phyloP scores from a whole-genome alignment of 2,329 filamentous ascomycete genomes.

The Botrytis aclada region DNA sequence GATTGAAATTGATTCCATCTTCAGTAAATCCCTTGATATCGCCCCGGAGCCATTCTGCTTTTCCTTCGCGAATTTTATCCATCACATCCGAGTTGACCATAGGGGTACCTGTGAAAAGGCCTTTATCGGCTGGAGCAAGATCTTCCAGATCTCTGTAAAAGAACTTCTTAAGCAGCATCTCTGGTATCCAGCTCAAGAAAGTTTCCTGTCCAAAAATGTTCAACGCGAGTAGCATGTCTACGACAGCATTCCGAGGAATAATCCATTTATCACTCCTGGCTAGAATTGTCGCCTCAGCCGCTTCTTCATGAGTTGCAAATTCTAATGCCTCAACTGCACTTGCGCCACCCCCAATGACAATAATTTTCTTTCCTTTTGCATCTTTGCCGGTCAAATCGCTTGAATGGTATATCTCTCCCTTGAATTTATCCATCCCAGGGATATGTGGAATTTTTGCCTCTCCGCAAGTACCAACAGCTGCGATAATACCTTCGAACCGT shows the following conservation, averaged over 20 bases:
- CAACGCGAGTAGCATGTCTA: constrained; percentile 69
- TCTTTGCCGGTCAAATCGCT: constrained; percentile 70
- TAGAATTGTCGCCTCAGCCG: constrained; percentile 67
- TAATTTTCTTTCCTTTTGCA: constrained; percentile 70
- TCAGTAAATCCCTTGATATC: constrained; percentile 68
- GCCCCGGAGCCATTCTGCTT: constrained; percentile 76
- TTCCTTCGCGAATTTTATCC: constrained; percentile 66
- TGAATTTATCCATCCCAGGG: constrained; percentile 67
- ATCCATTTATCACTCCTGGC: constrained; percentile 84
- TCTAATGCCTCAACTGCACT: constrained; percentile 81
- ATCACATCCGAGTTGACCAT: constrained; percentile 86
- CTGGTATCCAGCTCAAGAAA: constrained; percentile 71
- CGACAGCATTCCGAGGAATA: constrained; percentile 73
- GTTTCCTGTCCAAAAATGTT: constrained; percentile 81
- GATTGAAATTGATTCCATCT: constrained; percentile 67
- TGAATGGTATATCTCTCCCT: constrained; percentile 71
- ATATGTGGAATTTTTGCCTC: constrained; percentile 71
- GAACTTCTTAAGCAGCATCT: constrained; percentile 68
- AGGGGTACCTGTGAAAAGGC: constrained; percentile 78
- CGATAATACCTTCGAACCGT: constrained; percentile 74
- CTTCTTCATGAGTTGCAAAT: constrained; percentile 66
- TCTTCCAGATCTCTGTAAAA: constrained; percentile 81
- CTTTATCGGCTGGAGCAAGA: constrained; percentile 65
- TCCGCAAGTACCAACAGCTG: constrained; percentile 77
- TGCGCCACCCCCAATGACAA: constrained; percentile 75